Base-by-base conservation (phyloP, 2,329 filamentous ascomycete genomes). In the Diplodia mutila region DNA sequence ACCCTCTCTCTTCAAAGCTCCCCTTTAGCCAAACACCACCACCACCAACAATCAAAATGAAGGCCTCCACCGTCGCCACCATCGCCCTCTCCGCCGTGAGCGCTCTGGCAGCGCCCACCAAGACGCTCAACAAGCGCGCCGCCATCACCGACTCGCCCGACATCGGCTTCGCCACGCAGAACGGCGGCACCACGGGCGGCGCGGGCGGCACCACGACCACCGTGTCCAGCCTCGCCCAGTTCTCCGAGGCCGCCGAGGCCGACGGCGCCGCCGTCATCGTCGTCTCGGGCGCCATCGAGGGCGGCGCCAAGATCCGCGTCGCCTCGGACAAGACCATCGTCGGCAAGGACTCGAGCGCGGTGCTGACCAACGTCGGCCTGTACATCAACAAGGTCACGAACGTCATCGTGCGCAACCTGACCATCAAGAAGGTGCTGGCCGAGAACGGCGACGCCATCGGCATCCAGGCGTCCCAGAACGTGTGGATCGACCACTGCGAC, bases 401-500 rank as follows among this genome's bases (percentile, higher is more conserved):
- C 70, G 85, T 88, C 59, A 87, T 88, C 67, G 73, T 88, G 59
- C 84, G 83, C 55, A 88, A 88, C 77, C 74, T 88, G 46, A 84
- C 83, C 70, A 82, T 86, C 69, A 74, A 79, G 69, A 83, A 85
- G 67, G 82, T 86, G 1, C 77, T 79, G 12, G 78, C 80, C 7
- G 75, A 78, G 9, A 77, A 80, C 37, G 84, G 84, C 46, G 86
- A 88, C 73, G 81, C 84, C 48, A 80, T 88, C 65, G 81, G 81
- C 2, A 79, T 86, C 3, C 80, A 87, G 69, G 72, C 74, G 2
- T 78, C 80, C 1, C 80, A 74, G 4, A 84, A 85, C 66, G 80
- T 88, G 32, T 91, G 89, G 89, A 80, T 91, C 61, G 89, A 91
- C 79, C 89, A 91, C 80, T 83, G 84, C 75, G 89, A 91, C 70